These are phyloP conservation scores for Grosmannia clavigera DNA, from an alignment of 2,329 filamentous ascomycete species.

Conservation along the genomic window DNA sequence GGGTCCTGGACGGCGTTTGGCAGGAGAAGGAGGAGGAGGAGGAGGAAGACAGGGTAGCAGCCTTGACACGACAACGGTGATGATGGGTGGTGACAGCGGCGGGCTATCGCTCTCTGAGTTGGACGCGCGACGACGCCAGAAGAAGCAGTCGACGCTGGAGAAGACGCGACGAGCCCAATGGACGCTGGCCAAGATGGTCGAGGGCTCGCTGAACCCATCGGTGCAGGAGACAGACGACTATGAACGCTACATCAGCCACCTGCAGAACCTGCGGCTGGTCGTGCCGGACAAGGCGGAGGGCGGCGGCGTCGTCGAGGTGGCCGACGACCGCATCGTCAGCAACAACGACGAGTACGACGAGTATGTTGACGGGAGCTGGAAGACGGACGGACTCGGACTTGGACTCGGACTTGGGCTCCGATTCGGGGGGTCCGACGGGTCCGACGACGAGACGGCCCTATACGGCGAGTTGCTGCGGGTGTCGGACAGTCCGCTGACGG, in stretches of 20 bases:
- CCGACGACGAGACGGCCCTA: constrained; percentile 54
- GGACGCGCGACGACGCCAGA: constrained; percentile 18
- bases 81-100: background rate
- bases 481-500: constrained; percentile 73
- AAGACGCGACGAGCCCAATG: constrained; percentile 76
- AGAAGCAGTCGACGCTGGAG: constrained; percentile 50
- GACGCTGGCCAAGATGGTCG: constrained; percentile 77
- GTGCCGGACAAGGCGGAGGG: constrained; percentile 49
- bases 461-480: constrained; percentile 69
- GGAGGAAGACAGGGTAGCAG: background rate
- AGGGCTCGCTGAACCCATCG: constrained; percentile 73
- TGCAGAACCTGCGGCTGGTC: constrained; percentile 76
- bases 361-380: constrained; percentile 60
- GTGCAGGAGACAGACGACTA: constrained; percentile 83
- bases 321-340: constrained; percentile 15
- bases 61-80: background rate
- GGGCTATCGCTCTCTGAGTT: too few relatives aligned
- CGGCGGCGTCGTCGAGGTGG: background rate
- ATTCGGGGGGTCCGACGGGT: too few relatives aligned
- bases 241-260: constrained; percentile 75
- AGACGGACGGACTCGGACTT: constrained; percentile 39
- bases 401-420: too few relatives aligned
- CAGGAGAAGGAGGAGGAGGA: too few relatives aligned
- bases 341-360: constrained; percentile 55
- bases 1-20: too few relatives aligned